Percentiles rank a stretch among this genome's conserved stretches.
phyloP scores from a whole-genome alignment of 495 filamentous ascomycete species.

The Penicillium longicatenatum region DNA sequence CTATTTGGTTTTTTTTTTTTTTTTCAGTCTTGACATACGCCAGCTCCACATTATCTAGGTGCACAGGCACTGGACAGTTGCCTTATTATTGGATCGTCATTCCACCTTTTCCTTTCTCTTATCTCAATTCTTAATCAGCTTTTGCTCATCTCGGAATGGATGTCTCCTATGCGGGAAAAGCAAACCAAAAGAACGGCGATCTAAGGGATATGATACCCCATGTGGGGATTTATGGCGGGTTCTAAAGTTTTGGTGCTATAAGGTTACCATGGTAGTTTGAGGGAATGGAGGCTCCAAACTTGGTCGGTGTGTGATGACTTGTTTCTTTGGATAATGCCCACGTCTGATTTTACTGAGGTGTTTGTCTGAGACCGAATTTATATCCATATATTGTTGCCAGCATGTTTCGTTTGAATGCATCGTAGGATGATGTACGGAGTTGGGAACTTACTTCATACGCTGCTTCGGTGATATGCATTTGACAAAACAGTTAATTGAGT shows the following conservation, averaged over 20 bases:
- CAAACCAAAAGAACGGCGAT: neutral
- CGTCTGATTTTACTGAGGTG: neutral
- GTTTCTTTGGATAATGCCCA: conserved; percentile 1
- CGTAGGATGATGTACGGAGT: neutral
- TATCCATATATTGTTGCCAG: neutral
- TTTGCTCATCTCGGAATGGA: conserved; percentile 8
- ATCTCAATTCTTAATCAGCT: conserved; percentile 8
- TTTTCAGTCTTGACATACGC: conserved; percentile 8
- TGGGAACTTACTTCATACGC: neutral
- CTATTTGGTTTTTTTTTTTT: too few species aligned
- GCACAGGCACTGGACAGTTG: conserved; percentile 1
- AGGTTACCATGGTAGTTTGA: neutral
- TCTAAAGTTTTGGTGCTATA: neutral
- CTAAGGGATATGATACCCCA: conserved; percentile 1
- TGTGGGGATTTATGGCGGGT: neutral
- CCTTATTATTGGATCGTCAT: neutral
- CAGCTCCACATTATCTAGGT: neutral
- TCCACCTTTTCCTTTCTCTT: conserved; percentile 1
- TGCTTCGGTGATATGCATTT: neutral
- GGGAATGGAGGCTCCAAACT: neutral
- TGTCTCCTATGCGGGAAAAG: neutral
- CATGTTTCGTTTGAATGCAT: neutral
- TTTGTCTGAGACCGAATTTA: conserved; percentile 3
- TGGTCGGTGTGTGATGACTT: conserved; percentile 2
- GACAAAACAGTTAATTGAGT: too few species aligned